Conservation (phyloP, 129 eudicot genomes). For the Glebionis coronaria region DNA sequence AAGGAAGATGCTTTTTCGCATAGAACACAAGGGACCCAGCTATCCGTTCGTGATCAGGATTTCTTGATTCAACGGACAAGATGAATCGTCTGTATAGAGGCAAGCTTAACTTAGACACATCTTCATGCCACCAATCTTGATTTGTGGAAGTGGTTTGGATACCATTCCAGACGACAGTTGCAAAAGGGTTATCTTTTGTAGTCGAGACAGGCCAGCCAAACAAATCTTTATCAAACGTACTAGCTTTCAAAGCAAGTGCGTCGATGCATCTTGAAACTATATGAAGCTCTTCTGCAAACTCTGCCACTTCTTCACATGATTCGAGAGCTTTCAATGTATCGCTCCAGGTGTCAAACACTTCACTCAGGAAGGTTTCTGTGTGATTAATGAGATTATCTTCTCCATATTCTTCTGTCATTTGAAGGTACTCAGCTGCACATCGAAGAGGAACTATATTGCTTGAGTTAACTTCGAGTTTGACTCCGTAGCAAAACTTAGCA, state of each 20-base stretch:
- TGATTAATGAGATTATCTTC: slow-evolving; percentile 60
- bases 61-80: slow-evolving; percentile 40
- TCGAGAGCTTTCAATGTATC: slow-evolving; percentile 60
- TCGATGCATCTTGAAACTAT: slow-evolving; percentile 58
- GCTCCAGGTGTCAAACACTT: slow-evolving; percentile 50
- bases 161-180: slow-evolving; percentile 52
- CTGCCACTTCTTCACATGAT: slow-evolving; percentile 48
- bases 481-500: slow-evolving; percentile 70
- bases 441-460: slow-evolving; percentile 51
- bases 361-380: slow-evolving; percentile 38
- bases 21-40: slow-evolving; percentile 65
- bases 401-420: slow-evolving; percentile 71
- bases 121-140: slow-evolving; percentile 87
- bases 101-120: slow-evolving; percentile 47
- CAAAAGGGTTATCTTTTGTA: slow-evolving; percentile 37
- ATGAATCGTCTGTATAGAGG: slow-evolving; percentile 58
- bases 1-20: slow-evolving; percentile 59
- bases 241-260: slow-evolving; percentile 59
- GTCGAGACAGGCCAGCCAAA: slow-evolving; percentile 44
- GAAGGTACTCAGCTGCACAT: slow-evolving; percentile 71
- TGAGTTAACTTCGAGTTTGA: slow-evolving; percentile 54
- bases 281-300: slow-evolving; percentile 53
- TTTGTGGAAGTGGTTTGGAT: slow-evolving; percentile 34
- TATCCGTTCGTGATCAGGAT: slow-evolving; percentile 53
- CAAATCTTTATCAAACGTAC: slow-evolving; percentile 44